Evolutionary conservation across 2,329 filamentous ascomycete genomes (phyloP).

Genomic region (Pseudocercospora fuligena): DNA sequence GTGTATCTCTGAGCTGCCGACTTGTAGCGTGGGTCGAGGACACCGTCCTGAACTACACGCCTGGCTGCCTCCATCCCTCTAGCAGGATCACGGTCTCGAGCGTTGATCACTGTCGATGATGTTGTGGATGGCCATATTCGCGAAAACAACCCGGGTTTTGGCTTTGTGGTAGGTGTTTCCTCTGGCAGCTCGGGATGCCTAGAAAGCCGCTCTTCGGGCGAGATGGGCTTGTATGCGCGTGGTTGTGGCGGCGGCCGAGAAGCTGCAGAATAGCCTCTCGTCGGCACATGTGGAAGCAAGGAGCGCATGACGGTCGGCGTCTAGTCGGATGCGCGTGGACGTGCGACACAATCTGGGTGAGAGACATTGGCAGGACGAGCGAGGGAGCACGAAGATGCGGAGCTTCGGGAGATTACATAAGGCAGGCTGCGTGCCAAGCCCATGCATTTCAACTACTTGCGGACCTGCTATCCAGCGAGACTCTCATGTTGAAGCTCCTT

Average conservation of each 20-base stretch:
- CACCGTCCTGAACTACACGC: constrained; percentile 31
- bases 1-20: constrained; percentile 30
- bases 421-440: not conserved
- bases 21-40: constrained; percentile 36
- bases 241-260: constrained; percentile 13
- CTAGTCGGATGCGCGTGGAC: not conserved
- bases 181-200: constrained; percentile 12
- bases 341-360: too few species aligned
- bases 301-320: not conserved
- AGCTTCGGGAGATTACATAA: not conserved
- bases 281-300: not conserved
- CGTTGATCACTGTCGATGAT: not conserved
- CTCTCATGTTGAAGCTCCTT: not conserved
- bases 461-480: too few species aligned
- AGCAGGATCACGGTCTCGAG: constrained; percentile 20
- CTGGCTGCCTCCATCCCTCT: constrained; percentile 33
- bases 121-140: constrained; percentile 15
- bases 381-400: not conserved
- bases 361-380: not conserved
- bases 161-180: not conserved
- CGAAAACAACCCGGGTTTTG: constrained; percentile 14
- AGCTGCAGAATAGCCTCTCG: not conserved
- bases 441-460: not conserved
- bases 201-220: constrained; percentile 15
- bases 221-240: constrained; percentile 8